These are phyloP conservation scores for Talinum fruticosum DNA, from an alignment of 148 eudicot species.

Conservation along the genomic window DNA sequence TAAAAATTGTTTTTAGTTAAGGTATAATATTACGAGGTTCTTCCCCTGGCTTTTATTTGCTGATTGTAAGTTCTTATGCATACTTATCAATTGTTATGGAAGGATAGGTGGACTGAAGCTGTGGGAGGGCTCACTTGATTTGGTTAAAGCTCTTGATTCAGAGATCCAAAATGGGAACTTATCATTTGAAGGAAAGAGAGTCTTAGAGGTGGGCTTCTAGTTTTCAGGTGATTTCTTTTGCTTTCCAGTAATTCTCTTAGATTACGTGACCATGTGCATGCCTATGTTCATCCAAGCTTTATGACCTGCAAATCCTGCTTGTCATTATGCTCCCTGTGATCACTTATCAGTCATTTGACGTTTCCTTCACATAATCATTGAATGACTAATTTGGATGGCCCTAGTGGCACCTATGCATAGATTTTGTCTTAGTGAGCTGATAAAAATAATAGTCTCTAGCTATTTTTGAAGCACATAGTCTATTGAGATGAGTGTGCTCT, in stretches of 20 bases:
- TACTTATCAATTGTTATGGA: slow-evolving; percentile 22
- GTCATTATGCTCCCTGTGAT: not conserved
- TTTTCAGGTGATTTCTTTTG: slow-evolving; percentile 31
- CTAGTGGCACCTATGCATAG: not conserved
- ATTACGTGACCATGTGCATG: not conserved
- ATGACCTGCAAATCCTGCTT: not conserved
- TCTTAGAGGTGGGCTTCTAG: slow-evolving; percentile 80
- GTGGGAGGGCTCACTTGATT: slow-evolving; percentile 96
- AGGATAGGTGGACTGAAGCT: slow-evolving; percentile 80
- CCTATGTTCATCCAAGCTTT: not conserved
- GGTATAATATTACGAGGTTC: not conserved
- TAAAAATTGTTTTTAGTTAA: not conserved
- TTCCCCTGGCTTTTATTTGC: not conserved
- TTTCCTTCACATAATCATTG: not conserved
- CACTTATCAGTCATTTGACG: not conserved
- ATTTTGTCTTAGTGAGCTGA: not conserved
- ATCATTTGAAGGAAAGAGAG: slow-evolving; percentile 60
- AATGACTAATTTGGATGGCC: too few relatives aligned
- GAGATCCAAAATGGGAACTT: slow-evolving; percentile 55
- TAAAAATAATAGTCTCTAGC: not conserved
- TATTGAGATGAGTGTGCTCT: not conserved
- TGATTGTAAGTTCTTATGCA: not conserved
- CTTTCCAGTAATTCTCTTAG: not conserved
- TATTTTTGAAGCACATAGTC: not conserved
- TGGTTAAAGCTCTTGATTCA: slow-evolving; percentile 65